Evolutionary conservation across 306 rosid genomes (phyloP), one percentile per base, ranked within the genome.

Genomic region (Argentina anserina): DNA sequence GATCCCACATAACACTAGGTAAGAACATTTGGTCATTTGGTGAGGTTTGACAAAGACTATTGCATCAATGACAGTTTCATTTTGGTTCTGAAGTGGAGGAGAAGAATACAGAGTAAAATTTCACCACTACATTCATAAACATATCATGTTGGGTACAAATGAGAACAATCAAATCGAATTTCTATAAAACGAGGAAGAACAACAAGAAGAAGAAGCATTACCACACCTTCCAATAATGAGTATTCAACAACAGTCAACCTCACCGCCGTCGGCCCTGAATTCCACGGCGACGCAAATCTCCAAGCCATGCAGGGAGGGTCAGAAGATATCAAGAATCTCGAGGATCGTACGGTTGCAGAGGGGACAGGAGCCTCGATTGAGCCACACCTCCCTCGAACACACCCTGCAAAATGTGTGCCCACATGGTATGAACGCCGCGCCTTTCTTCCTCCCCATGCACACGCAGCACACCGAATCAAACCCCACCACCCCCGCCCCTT

Each of bases 381-480:
- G 1, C 99, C 97, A 95, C 79, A 95, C 67, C 87, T 95, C 99
- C 71, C 96, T 85, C n/a, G 97, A 90, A 67, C 99, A 95, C 82
- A 91, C 93, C 34, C 99, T 90, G 80, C 99, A 95, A 78, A 87
- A 95, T 0, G 99, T 95, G 79, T 95, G 99, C 36, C 99, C 97
- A 76, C 99, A 95, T 70, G 99, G 99, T 34, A 95, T 95, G 77
- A 91, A 91, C 34, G 99, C 99, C 33, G 97, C 97, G 0, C 95
- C 98, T 75, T 90, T 92, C 74, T 86, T 84, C 84, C 95, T 83
- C 14, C 87, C 89, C 96, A 92, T 90, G 85, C 98, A 90, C 90
- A 92, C 97, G 92, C 98, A 90, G 79, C 98, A 92, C 95, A 92
- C 85, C 45, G 78, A 72, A 85, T 90, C 93, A 72, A 36, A 85